Evolutionary conservation across 176 grass and related monocot species (phyloP), one percentile per base, ranked within the genome.

Genomic region (Chrysopogon serrulatus): DNA sequence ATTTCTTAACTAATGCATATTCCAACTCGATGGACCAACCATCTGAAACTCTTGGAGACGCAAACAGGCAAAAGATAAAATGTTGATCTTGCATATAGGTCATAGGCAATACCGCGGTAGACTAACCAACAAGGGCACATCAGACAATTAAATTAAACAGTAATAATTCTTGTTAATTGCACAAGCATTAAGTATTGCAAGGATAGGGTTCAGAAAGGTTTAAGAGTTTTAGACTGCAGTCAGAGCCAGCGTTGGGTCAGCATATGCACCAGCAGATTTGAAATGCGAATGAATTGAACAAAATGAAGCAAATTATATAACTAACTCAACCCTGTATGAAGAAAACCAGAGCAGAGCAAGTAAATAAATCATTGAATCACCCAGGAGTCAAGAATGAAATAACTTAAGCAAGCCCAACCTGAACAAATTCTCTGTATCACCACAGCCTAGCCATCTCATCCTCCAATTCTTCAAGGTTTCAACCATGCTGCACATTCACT

Each of bases 401-500:
- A 59, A 54, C 30, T 54, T 37, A 75, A 81, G 42, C 42, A 73
- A 48, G 27, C 42, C 70, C 15, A 47, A 73, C 70, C 70, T 32
- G 70, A 73, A 73, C 15, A 73, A 73, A 73, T 47, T 47, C 70
- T 73, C 70, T 48, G 44, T 48, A 21, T 73, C 70, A 73, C 70
- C 27, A 0, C 42, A 30, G 30, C 27, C 48, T 48, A 73, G 60
- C 91, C 94, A 97, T 93, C 81, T 90, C 28, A 90, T 88, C 72
- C 85, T 92, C 94, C 91, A 73, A 48, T 48, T 73, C 70, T 73
- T 73, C 70, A 97, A 74, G 83, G 79, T 78, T 23, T 88, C 91
- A 65, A 97, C 79, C 91, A 93, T 84, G 87, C 94, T 97, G 79
- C 85, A 82, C 18, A 73, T 26, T 68, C 69, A 81, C 66, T 69